These are phyloP conservation scores for Salicornia ramosissima DNA, from an alignment of 148 eudicot genomes.

Conservation along the genomic window DNA sequence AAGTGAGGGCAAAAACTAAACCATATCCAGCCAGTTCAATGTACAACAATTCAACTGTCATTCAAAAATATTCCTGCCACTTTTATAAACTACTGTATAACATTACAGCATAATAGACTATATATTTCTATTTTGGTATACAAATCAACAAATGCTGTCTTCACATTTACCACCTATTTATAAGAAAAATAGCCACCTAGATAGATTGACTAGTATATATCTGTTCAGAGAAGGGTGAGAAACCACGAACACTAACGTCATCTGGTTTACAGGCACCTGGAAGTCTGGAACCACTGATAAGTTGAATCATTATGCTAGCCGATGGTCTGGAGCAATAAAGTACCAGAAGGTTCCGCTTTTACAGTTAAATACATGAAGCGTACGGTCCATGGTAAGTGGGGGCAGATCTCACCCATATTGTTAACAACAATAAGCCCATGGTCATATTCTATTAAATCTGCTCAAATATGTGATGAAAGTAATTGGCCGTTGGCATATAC, in stretches of 20 bases:
- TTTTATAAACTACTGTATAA: too few species aligned
- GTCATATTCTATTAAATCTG: too few species aligned
- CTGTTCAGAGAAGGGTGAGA: neutral
- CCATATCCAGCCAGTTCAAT: neutral
- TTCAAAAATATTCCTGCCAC: conserved; percentile 15
- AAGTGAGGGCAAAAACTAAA: neutral
- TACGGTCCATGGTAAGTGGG: neutral
- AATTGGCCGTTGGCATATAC: neutral
- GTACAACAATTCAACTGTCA: conserved; percentile 14
- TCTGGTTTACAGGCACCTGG: neutral
- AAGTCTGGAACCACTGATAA: too few species aligned
- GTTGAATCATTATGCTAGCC: too few species aligned
- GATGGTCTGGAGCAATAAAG: too few species aligned
- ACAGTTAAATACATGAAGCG: neutral
- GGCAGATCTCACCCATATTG: neutral
- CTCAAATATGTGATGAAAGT: neutral
- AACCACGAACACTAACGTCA: neutral
- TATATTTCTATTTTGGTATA: conserved; percentile 11
- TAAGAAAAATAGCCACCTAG: neutral
- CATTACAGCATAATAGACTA: conserved; percentile 7
- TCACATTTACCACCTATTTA: neutral
- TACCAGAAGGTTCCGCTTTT: too few species aligned
- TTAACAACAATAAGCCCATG: neutral
- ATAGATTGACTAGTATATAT: neutral
- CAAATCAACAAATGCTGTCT: conserved; percentile 9